Evolutionary conservation across 2,329 filamentous ascomycete species (phyloP), one percentile per base, ranked within the genome.

Genomic region (Venturia aucupariae): DNA sequence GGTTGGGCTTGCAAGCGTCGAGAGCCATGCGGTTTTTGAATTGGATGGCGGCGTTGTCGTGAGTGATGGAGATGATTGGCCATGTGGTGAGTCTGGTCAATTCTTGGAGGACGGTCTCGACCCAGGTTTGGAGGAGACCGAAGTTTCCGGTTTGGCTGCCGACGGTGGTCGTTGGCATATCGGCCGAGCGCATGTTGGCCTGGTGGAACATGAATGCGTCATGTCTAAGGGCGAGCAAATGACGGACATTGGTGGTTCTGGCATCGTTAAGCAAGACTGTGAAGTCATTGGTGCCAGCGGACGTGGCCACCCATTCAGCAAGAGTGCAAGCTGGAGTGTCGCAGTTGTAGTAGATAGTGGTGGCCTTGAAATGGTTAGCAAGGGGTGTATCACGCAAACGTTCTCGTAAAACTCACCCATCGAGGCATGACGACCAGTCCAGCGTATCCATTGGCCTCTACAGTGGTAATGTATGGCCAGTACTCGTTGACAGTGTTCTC

Each of bases 1-100:
- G 69, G 62, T 76, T 76, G 61, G 82, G 81, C 46, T 77, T 69
- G 75, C 84, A 83, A 59, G 72, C 72, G 17, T 64, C 62, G 2
- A 51, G 62, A 2, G 62, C 39, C 62, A 64, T 60, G 6, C 62
- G 62, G 44, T 64, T 60, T 19, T 22, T 24, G 46, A 64, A 57
- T 22, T 55, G 15, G 5, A 46, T 27, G 19, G 62, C 62, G 13
- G 51, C n/a, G 59, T 64, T 48, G 39, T 64, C 62, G 11, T 64
- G 62, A 15, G 60, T 64, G 32, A 64, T 44, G 22, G 62, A 60
- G 22, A 64, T 41, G 32, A 64, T 38, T 3, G 62, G 62, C 62
- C 62, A 64, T 4, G 39, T 60, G 2, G 54, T 60, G 22, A 64
- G 44, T n/a, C 62, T 13, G 32, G 38, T 60, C 19, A 60, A 24